Conservation (phyloP, 305 asterid genomes). For the Plantago coronopus region DNA sequence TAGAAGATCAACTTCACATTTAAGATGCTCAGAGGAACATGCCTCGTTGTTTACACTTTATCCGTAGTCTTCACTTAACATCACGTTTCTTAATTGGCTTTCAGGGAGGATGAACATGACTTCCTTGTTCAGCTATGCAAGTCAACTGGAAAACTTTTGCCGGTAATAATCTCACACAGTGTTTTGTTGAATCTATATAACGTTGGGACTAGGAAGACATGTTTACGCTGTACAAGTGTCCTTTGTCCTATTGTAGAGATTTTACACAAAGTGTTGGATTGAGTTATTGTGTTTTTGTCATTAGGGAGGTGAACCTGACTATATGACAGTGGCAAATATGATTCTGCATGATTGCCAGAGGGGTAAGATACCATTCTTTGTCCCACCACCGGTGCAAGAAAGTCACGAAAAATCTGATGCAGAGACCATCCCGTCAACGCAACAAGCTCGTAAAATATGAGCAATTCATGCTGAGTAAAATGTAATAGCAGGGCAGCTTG, state of each 20-base stretch:
- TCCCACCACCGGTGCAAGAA: too few species aligned
- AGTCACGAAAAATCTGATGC: too few species aligned
- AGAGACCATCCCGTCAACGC: too few species aligned
- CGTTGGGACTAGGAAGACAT: background rate
- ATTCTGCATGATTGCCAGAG: conserved; percentile 97
- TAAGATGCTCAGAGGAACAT: too few species aligned
- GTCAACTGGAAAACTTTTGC: conserved; percentile 73
- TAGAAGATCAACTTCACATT: too few species aligned
- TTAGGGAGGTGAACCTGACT: conserved; percentile 97
- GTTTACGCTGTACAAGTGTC: background rate
- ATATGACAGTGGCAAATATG: conserved; percentile 85
- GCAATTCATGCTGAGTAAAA: too few species aligned
- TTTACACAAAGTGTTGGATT: background rate
- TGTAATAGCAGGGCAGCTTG: too few species aligned
- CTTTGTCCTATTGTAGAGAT: background rate
- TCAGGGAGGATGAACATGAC: conserved; percentile 80
- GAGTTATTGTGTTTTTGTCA: conserved; percentile 1
- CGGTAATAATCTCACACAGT: conserved; percentile 35
- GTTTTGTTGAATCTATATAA: background rate
- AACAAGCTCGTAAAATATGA: too few species aligned
- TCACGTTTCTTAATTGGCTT: conserved; percentile 15
- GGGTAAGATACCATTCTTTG: too few species aligned
- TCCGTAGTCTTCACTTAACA: background rate
- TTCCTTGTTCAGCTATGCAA: conserved; percentile 88
- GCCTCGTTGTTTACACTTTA: conserved; percentile 1